Conservation (phyloP, 371 early-diverging fungal species). For the Lichtheimia ramosa region DNA sequence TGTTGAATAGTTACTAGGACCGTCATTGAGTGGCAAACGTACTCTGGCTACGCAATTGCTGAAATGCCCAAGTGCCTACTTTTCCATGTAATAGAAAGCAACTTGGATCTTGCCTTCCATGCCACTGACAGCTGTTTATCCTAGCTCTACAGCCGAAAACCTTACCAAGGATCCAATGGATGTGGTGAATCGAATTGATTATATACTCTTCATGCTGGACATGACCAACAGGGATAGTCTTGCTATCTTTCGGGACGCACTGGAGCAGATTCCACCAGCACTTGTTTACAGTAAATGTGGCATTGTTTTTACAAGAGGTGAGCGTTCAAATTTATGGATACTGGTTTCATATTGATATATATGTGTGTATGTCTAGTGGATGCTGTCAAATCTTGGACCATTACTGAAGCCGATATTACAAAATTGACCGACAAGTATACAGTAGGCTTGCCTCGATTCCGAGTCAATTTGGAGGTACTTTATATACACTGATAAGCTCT, state of each 20-base stretch:
- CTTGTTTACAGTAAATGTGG: constrained; percentile 23
- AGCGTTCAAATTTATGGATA: neutral
- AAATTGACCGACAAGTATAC: constrained; percentile 3
- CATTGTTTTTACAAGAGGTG: constrained; percentile 38
- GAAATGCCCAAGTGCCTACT: constrained; percentile 19
- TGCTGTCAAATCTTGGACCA: constrained; percentile 6
- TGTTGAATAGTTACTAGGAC: constrained; percentile 30
- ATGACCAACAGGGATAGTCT: constrained; percentile 27
- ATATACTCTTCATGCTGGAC: constrained; percentile 30
- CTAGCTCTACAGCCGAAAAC: constrained; percentile 13
- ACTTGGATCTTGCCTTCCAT: neutral
- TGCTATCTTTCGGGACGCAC: constrained; percentile 4
- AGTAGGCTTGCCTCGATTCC: neutral
- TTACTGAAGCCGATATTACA: constrained; percentile 18
- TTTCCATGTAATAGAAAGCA: constrained; percentile 24
- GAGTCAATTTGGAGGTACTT: neutral
- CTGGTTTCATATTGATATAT: neutral
- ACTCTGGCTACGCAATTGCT: constrained; percentile 30
- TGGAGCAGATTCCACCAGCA: constrained; percentile 13
- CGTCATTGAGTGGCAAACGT: constrained; percentile 30
- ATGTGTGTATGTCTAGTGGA: constrained; percentile 22
- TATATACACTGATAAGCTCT: neutral
- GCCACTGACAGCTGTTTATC: neutral
- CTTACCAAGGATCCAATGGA: constrained; percentile 8
- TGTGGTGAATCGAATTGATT: constrained; percentile 20